Base-by-base conservation (phyloP, 73 alveolate species). In the Stentor roeselii region DNA sequence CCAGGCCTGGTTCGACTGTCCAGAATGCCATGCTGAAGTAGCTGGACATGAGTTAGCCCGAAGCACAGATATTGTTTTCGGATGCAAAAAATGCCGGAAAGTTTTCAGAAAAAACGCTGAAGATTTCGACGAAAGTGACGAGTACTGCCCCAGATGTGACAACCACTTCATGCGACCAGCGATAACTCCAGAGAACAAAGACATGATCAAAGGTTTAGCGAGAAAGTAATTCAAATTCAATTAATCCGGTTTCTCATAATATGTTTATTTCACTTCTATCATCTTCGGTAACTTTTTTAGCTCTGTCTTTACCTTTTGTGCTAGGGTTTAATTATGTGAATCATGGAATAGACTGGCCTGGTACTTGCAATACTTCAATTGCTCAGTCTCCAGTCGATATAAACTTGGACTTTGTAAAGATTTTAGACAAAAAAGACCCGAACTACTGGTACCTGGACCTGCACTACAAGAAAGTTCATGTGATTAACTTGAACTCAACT, bases 51-150 rank as follows among this genome's bases (percentile, higher is more conserved):
- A 92, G 21, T 59, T 94, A 30, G 39, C 11, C 58, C 92, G 86
- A 78, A 42, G 88, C 58, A 60, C 83, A 59, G 98, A 94, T 60
- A 90, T 94, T 87, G 94, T 88, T 3, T 84, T 94, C 41, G 95
- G 93, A 75, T 94, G 98, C 89, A 94, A 94, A 86, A 93, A 90
- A 77, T 94, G 98, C 90, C 93, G 92, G 86, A 94, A 94, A 85
- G 95, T 86, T 59, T 94, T 94, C 86, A 88, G 98, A 42, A 94
- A 94, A 84, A 95, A 92, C 88, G 76, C 89, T 82, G 82, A 58
- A 38, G 97, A 92, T 61, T 88, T 39, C 75, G 98, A 94, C 34
- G 98, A 94, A 84, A 40, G 94, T 4, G 98, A 94, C 82, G 98
- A 94, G 85, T 94, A 83, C 87, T 94, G 98, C 90, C 98, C 98